Conservation (phyloP, 805 yeast species). For the Clavispora fructus region DNA sequence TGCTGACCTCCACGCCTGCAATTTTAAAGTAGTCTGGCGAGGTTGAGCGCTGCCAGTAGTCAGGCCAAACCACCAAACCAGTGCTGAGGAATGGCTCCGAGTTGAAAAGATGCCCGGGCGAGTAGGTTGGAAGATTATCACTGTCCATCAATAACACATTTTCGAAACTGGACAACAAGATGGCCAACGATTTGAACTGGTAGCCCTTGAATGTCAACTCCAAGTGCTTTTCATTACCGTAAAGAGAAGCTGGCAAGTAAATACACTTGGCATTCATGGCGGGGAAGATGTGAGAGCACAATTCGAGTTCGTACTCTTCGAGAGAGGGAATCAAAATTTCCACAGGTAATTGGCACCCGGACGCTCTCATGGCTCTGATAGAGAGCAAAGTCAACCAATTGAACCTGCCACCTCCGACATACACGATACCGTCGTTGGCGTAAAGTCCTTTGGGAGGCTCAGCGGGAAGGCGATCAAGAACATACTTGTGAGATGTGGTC, state of each 20-base stretch:
- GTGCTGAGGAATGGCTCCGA: constrained; percentile 48
- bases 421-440: constrained; percentile 53
- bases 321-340: constrained; percentile 75
- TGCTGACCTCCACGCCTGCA: constrained; percentile 45
- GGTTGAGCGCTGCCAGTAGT: constrained; percentile 82
- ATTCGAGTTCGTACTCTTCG: constrained; percentile 65
- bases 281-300: constrained; percentile 38
- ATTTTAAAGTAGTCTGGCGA: constrained; percentile 68
- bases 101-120: constrained; percentile 57
- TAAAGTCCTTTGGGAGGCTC: constrained; percentile 31
- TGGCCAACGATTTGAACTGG: constrained; percentile 40
- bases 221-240: constrained; percentile 16
- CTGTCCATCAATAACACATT: constrained; percentile 69
- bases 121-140: constrained; percentile 65
- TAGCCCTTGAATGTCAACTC: constrained; percentile 34
- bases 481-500: constrained; percentile 42
- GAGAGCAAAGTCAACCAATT: constrained; percentile 67
- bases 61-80: constrained; percentile 76
- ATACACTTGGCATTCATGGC: constrained; percentile 36
- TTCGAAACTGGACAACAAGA: constrained; percentile 50
- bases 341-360: constrained; percentile 67
- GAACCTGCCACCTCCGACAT: constrained; percentile 77
- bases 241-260: constrained; percentile 28
- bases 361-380: constrained; percentile 57
- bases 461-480: constrained; percentile 42